A percentile compares a stretch with the other conserved stretches of the same genome.
These are phyloP conservation scores for Panaeolus papilionaceus DNA, from an alignment of 768 basidiomycete species.

Conservation along the genomic window DNA sequence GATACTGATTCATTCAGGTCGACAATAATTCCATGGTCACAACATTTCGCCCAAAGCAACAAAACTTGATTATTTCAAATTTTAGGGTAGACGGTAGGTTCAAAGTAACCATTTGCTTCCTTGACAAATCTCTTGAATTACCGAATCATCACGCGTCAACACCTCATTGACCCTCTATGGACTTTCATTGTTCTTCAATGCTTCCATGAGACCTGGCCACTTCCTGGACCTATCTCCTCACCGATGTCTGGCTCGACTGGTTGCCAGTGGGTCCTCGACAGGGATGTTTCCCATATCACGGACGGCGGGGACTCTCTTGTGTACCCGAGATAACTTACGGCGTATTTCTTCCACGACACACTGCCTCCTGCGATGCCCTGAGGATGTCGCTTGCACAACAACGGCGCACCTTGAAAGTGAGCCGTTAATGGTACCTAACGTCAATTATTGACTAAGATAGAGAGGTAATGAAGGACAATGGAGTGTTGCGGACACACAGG, in stretches of 20 bases:
- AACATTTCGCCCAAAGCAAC: background rate
- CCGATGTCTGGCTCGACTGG: slow-evolving; percentile 3
- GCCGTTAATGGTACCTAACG: background rate
- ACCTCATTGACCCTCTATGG: background rate
- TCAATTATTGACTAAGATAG: background rate
- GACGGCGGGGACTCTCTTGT: background rate
- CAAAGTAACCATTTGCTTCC: background rate
- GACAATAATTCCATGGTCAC: background rate
- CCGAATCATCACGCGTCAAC: background rate
- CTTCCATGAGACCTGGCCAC: background rate
- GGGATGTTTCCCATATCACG: background rate
- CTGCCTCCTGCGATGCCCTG: slow-evolving; percentile 3
- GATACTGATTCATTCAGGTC: background rate
- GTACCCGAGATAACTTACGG: background rate
- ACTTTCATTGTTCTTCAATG: slow-evolving; percentile 4
- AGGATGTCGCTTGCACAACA: background rate
- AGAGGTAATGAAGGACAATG: background rate
- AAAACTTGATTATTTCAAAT: background rate
- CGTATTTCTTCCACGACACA: slow-evolving; percentile 5
- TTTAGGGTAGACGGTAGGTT: background rate
- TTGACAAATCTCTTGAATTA: background rate
- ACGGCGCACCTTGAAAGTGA: background rate
- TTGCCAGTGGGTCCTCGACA: background rate
- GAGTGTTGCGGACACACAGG: background rate
- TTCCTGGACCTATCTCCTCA: slow-evolving; percentile 1